Evolutionary conservation across 495 filamentous ascomycete genomes (phyloP).

Genomic region (Friedmanniomyces endolithicus): DNA sequence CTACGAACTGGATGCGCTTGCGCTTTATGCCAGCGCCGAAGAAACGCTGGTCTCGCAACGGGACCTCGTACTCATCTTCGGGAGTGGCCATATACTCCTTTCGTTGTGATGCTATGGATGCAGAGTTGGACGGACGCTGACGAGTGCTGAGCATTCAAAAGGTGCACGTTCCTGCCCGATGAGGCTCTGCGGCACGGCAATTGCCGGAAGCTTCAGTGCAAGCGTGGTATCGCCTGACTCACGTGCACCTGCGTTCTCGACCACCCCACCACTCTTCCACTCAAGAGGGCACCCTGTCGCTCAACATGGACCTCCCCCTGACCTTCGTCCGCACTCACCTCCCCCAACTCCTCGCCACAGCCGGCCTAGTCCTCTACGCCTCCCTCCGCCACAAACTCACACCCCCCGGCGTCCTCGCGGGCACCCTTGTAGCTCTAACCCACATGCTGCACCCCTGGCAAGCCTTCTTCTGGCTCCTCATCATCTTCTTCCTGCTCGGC

Average conservation of each 20-base stretch:
- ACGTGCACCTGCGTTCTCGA: too few species aligned
- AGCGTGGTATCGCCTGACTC: too few species aligned
- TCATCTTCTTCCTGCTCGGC: slow-evolving; percentile 76
- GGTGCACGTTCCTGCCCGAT: background rate
- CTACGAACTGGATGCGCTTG: slow-evolving; percentile 70
- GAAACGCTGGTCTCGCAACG: slow-evolving; percentile 58
- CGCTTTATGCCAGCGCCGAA: slow-evolving; percentile 70
- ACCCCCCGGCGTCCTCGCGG: slow-evolving; percentile 54
- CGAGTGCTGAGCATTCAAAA: too few species aligned
- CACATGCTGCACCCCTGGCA: slow-evolving; percentile 88
- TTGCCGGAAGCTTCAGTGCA: background rate
- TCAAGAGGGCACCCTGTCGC: background rate
- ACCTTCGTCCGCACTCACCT: slow-evolving; percentile 7
- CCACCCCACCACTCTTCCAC: too few species aligned
- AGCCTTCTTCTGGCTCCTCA: slow-evolving; percentile 69
- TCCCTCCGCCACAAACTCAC: slow-evolving; percentile 65
- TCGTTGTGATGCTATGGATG: too few species aligned
- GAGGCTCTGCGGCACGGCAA: background rate
- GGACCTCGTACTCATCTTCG: slow-evolving; percentile 51
- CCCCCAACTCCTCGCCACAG: slow-evolving; percentile 41
- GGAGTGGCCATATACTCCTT: background rate
- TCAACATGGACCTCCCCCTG: slow-evolving; percentile 6
- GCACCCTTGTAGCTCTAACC: slow-evolving; percentile 55
- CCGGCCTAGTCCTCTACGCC: slow-evolving; percentile 55
- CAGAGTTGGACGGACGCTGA: too few species aligned